Evolutionary conservation across 768 basidiomycete species (phyloP), one percentile per base, ranked within the genome.

Genomic region (Termitomyces sp.): DNA sequence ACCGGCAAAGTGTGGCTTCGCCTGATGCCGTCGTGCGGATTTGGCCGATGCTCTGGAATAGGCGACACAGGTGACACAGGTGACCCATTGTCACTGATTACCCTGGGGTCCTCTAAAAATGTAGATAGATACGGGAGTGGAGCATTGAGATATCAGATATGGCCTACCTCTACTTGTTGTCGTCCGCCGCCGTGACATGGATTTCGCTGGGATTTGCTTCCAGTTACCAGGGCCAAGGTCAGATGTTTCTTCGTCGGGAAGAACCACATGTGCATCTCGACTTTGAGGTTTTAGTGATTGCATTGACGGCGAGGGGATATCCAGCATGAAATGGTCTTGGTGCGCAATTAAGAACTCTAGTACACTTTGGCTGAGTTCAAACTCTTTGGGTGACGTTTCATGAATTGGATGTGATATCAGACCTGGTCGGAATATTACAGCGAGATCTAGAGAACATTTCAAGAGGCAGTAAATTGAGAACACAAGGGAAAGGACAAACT

Each of bases 341-440:
- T 98, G 87, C n/a, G 84, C 87, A 61, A 99, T 97, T 51, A 99
- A 77, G 68, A 97, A 98, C 67, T 98, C 94, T 48, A 99, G 79
- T 28, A 98, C 95, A 54, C 79, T 77, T 70, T 97, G 96, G 60
- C 88, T 93, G 8, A 93, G 79, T 9, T 84, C 81, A 71, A 98
- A 93, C 65, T 96, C 93, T 45, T 80, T 72, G 0, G 93, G 93
- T 6, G 82, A 82, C 76, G 95, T 82, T 64, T 93, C 90, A 65
- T 98, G 93, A 22, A 77, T 71, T 2, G 93, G 90, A 67, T 94
- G 92, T 9, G 92, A 90, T 56, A 99, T 85, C 5, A 99, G 75
- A 17, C 95, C 97, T 0, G 97, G 97, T 55, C 94, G 90, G 71
- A 99, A 99, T 60, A 98, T 96, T 45, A 96, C 89, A 17, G 96